Base-by-base conservation (phyloP, 257 asterid genomes). In the Gentiana straminea region DNA sequence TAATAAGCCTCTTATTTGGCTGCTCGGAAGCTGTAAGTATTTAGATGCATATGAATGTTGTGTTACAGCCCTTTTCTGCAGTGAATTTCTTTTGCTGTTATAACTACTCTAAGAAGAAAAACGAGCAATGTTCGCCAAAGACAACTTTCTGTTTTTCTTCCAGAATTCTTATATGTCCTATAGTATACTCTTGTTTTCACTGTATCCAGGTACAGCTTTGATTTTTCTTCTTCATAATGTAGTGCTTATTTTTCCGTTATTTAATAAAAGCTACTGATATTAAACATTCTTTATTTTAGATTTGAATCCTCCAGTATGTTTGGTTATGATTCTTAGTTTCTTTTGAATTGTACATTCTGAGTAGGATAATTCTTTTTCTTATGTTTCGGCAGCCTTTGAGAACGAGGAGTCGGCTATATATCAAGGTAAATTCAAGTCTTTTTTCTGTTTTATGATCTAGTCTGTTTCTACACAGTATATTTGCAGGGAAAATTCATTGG, bases 21-120 rank as follows among this genome's bases (percentile, higher is more conserved):
- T 87, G 98, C 66, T 69, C 77, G 45, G 89, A 87, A 74, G 94
- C 98, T 73, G 98, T 92, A 75, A 85, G 98, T 71, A 58, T 57
- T 44, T 15, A 62, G 43, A 38, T 58, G 39, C 12, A 5, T 33
- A 32, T 37, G 4, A 9, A 47, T 8, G 5, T 37, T 52, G 48
- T 50, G 35, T 45, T 3, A 41, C 6, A 24, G 8, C 10, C 24
- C 39, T 5, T 58, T 15, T 8, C 43, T 33, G 11, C 58, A 38
- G 33, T 4, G 24, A 11, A 36, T 54, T 6, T 35, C 24, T 54
- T 41, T 41, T 41, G 11, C 46, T 41, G 46, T 41, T 10, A 41
- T 41, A 2, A 10, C 9, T 41, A 1, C 8, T 41, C 10, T 41
- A 10, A 4, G 8, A 41, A 41, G 46, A 7, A 36, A 36, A 36